Base-by-base conservation (phyloP, 1,284 basidiomycete species). In the Ganoderma lucidum region DNA sequence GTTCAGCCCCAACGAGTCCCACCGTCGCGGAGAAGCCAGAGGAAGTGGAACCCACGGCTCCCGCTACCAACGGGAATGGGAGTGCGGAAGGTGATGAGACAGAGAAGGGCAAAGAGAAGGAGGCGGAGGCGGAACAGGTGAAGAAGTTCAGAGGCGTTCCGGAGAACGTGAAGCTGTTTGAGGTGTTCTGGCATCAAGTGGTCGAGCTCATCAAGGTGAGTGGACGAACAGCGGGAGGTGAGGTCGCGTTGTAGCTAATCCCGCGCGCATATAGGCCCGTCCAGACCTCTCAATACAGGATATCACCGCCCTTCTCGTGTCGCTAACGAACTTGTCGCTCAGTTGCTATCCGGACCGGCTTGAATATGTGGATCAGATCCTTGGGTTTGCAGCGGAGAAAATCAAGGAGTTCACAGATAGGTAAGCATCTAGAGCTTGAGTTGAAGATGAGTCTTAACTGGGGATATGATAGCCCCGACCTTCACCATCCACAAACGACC, bases 151-250 rank as follows among this genome's bases (percentile, higher is more conserved):
- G 96, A 78, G 97, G 97, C 37, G 92, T 98, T 62, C 96, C 97
- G 6, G 93, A 96, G 80, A 88, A 97, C 74, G 96, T 97, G 42
- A 93, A 92, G 76, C 81, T 98, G 65, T 98, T 98, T 73, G 97
- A 98, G 79, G 95, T 98, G 14, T 98, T 98, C 81, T 98, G 96
- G 97, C 92, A 95, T 73, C 97, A 98, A 80, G 94, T 98, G n/a
- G 96, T 98, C 9, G 93, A 97, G 78, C 88, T 98, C 44, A 96
- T 98, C 84, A 96, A 96, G 88, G 96, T 94, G 67, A 30, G 82
- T 77, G 19, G 12, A 14, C 14, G 1, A 37, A 30, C 0, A 23
- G 23, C 23, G 23, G 23, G 3, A 37, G 23, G 15, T 19, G n/a
- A 32, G 35, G 6, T 53, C 35, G 5, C 64, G 62, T 35, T 45